A percentile compares a stretch with the other conserved stretches of the same genome.
These are phyloP conservation scores for Pythium guiyangense DNA, from an alignment of 352 stramenopile species.

Conservation along the genomic window DNA sequence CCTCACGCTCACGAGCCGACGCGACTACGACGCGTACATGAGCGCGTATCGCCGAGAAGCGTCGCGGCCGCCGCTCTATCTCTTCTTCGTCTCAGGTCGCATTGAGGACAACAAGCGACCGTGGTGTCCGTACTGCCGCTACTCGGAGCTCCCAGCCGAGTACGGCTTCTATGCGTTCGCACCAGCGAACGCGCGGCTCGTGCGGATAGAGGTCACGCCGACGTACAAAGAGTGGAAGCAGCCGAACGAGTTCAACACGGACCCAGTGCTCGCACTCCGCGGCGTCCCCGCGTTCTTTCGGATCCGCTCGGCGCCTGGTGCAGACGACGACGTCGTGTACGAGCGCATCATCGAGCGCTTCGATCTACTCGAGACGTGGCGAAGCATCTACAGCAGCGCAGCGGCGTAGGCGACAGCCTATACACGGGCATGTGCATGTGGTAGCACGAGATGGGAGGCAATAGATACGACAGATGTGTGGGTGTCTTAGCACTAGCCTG, in stretches of 20 bases:
- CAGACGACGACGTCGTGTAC: constrained; percentile 27
- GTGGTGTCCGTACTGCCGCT: constrained; percentile 82
- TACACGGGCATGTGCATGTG: too few relatives aligned
- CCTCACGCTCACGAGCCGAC: constrained; percentile 36
- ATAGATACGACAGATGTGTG: too few relatives aligned
- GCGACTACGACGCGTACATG: constrained; percentile 36
- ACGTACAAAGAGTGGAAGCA: constrained; percentile 64
- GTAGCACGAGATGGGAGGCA: too few relatives aligned
- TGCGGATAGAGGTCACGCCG: constrained; percentile 60
- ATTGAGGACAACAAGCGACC: constrained; percentile 63
- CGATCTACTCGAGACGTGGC: constrained; percentile 39
- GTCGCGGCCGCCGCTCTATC: constrained; percentile 34
- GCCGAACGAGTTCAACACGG: constrained; percentile 48
- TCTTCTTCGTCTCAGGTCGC: constrained; percentile 68
- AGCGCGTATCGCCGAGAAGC: constrained; percentile 28
- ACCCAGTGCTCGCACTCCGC: constrained; percentile 43
- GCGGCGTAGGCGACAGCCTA: too few relatives aligned
- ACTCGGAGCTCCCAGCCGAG: constrained; percentile 64
- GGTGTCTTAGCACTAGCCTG: too few relatives aligned
- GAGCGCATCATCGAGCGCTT: constrained; percentile 44
- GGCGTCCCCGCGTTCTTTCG: constrained; percentile 53
- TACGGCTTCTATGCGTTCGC: constrained; percentile 73
- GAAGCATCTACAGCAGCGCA: constrained; percentile 20
- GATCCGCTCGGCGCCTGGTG: constrained; percentile 13
- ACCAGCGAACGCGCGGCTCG: constrained; percentile 40